phyloP scores from a whole-genome alignment of 2,329 filamentous ascomycete genomes.

The Ramularia endophylla region DNA sequence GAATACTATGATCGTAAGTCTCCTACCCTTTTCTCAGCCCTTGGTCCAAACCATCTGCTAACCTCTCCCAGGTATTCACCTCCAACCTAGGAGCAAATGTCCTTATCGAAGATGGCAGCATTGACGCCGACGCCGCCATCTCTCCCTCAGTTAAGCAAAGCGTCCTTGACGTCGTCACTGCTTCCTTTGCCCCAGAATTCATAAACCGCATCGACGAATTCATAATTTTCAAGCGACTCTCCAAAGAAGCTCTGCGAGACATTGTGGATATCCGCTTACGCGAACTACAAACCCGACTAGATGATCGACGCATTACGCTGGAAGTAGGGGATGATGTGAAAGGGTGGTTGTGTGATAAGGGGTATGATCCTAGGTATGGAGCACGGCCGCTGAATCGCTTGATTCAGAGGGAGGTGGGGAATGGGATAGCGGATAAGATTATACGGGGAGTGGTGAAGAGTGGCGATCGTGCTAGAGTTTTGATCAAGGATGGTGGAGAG shows the following conservation, averaged over 20 bases:
- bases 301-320: conserved; percentile 77
- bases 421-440: conserved; percentile 82
- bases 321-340: conserved; percentile 66
- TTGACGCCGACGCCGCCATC: conserved; percentile 41
- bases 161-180: conserved; percentile 81
- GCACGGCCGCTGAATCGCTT: conserved; percentile 86
- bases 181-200: conserved; percentile 80
- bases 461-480: conserved; percentile 67
- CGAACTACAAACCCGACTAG: conserved; percentile 75
- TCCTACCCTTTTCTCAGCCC: no score
- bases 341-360: conserved; percentile 80
- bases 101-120: conserved; percentile 54
- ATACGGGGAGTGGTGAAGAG: conserved; percentile 75
- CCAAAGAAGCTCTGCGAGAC: conserved; percentile 69
- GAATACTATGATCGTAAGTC: conserved; percentile 89
- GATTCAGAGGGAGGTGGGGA: conserved; percentile 84
- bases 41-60: no score
- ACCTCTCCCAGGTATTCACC: no score
- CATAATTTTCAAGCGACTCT: conserved; percentile 88
- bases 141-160: conserved; percentile 66
- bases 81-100: conserved; percentile 93
- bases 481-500: conserved; percentile 55
- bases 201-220: conserved; percentile 96
- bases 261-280: conserved; percentile 88
- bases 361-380: conserved; percentile 88